These are phyloP conservation scores for Acer negundo DNA, from an alignment of 345 rosid species.

Conservation along the genomic window DNA sequence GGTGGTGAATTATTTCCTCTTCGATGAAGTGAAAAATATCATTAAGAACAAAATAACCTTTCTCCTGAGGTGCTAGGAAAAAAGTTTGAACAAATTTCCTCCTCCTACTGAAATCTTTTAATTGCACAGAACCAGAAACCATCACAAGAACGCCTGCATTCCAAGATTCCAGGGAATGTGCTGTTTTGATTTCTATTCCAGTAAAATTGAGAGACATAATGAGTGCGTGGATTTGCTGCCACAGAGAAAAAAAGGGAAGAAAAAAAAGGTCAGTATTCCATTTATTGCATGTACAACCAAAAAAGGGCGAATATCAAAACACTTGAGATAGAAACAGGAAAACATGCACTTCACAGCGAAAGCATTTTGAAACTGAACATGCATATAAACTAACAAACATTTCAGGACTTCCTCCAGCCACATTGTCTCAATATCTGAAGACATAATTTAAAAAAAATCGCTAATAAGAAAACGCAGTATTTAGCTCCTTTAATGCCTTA, in stretches of 20 bases:
- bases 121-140: slow-evolving; percentile 69
- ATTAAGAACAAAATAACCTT: slow-evolving; percentile 66
- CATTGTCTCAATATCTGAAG: neutral
- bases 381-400: neutral
- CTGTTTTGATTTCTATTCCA: slow-evolving; percentile 69
- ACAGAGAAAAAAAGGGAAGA: slow-evolving; percentile 9
- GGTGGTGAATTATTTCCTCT: slow-evolving; percentile 53
- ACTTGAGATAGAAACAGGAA: neutral
- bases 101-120: slow-evolving; percentile 45
- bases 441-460: neutral
- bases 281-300: neutral
- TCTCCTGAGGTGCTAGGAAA: slow-evolving; percentile 79
- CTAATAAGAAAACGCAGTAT: neutral
- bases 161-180: slow-evolving; percentile 62
- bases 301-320: too few relatives aligned
- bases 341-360: neutral
- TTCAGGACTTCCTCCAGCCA: neutral
- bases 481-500: neutral
- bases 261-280: neutral
- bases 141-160: slow-evolving; percentile 66
- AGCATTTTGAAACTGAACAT: slow-evolving; percentile 1
- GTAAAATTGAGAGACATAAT: slow-evolving; percentile 47
- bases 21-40: slow-evolving; percentile 65
- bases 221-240: slow-evolving; percentile 66
- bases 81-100: slow-evolving; percentile 67